Evolutionary conservation across 73 alveolate species (phyloP), one percentile per base, ranked within the genome.

Genomic region (Tetrahymena borealis): DNA sequence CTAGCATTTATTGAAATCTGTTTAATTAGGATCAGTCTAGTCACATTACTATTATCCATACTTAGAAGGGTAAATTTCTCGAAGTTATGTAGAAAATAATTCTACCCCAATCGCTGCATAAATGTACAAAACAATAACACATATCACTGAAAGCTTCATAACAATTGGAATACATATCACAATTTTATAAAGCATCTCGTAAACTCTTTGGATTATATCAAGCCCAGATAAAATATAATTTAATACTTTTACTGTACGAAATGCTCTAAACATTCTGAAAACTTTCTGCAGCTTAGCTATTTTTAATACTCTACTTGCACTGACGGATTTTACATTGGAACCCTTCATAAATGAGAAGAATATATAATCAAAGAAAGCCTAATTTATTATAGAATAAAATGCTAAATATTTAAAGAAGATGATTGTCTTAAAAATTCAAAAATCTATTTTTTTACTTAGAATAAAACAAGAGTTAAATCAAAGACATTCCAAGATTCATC

Each of bases 241-340:
- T 18, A 93, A 38, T 18, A 93, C 33, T 37, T 93, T 93, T 0
- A 93, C 91, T 1, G 95, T 79, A 39, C 95, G 60, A 39, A 93
- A 93, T 9, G 95, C 95, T 32, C 95, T 93, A 85, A 93, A 93
- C 18, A 93, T 20, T 33, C 95, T 93, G 38, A 93, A 93, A 1
- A 93, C 95, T 39, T 93, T 93, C 20, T 93, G 79, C 8, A 93
- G 40, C 33, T 93, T 93, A 6, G 95, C 95, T 40, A 93, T 39
- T 33, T 92, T 93, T 38, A 93, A 93, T 32, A 93, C 91, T 93
- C 95, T 93, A 35, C 91, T 93, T 18, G 95, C 95, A 33, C 91
- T 93, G 6, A 93, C 78, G 3, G 93, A 78, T 85, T 93, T 36
- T 31, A 42, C 93, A 39, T 79, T 38, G 4, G 90, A 79, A 40